phyloP scores from a whole-genome alignment of 176 grass and related monocot genomes.

The Musa troglodytarum region DNA sequence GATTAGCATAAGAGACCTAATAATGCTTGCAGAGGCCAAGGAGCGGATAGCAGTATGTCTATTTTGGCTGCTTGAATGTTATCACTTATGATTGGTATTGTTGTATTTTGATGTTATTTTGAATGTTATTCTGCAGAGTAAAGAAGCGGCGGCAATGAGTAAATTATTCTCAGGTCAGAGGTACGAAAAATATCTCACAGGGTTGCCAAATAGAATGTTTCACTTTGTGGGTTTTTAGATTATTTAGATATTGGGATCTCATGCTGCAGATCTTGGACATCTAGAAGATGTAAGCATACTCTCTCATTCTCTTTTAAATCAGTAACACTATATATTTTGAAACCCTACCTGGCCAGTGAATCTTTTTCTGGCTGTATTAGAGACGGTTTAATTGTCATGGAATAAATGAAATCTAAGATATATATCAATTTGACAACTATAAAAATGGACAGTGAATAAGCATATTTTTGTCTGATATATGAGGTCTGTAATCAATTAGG shows the following conservation, averaged over 20 bases:
- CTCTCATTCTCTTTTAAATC: neutral
- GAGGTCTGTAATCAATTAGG: too few species aligned
- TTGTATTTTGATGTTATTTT: conserved; percentile 20
- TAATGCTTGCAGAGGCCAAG: conserved; percentile 55
- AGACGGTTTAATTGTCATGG: too few species aligned
- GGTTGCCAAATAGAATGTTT: neutral
- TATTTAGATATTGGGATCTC: neutral
- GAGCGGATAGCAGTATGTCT: conserved; percentile 30
- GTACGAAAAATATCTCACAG: conserved; percentile 13
- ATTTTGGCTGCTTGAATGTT: conserved; percentile 8
- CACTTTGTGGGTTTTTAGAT: conserved; percentile 9
- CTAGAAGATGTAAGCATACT: neutral
- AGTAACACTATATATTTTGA: neutral
- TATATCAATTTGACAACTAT: too few species aligned
- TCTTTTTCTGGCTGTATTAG: neutral
- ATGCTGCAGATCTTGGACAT: neutral
- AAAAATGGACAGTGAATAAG: too few species aligned
- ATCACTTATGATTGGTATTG: conserved; percentile 18
- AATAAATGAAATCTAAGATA: too few species aligned
- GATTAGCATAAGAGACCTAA: conserved; percentile 46
- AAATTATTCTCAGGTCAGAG: conserved; percentile 39
- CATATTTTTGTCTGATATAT: too few species aligned
- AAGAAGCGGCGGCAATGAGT: conserved; percentile 22
- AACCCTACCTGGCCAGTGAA: too few species aligned
- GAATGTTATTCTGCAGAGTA: conserved; percentile 28